Evolutionary conservation across 139 green algal species (phyloP).

Genomic region (Picochlorum sp.): DNA sequence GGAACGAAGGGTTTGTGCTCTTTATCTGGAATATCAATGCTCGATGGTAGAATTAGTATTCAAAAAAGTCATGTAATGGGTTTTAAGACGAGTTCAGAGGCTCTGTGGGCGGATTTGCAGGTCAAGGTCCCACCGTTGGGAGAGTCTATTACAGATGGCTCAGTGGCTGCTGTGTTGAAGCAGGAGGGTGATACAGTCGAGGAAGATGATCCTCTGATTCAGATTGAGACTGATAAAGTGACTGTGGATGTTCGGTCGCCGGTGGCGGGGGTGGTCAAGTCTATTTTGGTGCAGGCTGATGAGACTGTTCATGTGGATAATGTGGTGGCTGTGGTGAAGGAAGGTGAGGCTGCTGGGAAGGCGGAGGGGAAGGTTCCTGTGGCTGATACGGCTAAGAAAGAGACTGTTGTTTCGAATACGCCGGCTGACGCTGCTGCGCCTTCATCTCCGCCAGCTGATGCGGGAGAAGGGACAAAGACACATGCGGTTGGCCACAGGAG

Average conservation of each 20-base stretch:
- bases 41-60: no score
- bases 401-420: background rate
- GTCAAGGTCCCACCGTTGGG: slow-evolving; percentile 29
- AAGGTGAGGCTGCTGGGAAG: slow-evolving; percentile 11
- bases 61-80: no score
- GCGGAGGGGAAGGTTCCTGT: background rate
- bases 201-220: slow-evolving; percentile 32
- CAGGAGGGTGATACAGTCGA: slow-evolving; percentile 20
- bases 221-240: slow-evolving; percentile 40
- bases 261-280: slow-evolving; percentile 18
- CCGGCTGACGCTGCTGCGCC: background rate
- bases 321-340: slow-evolving; percentile 19
- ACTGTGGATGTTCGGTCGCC: slow-evolving; percentile 35
- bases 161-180: slow-evolving; percentile 21
- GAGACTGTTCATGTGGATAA: slow-evolving; percentile 29
- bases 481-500: background rate
- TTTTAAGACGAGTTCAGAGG: no score
- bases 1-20: no score
- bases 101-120: slow-evolving; percentile 4
- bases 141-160: slow-evolving; percentile 32
- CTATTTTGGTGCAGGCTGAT: slow-evolving; percentile 31
- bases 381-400: background rate
- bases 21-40: no score
- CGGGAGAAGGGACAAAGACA: background rate
- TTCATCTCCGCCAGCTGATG: background rate